A percentile compares a stretch with the other conserved stretches of the same genome.
Conservation (phyloP, 2,329 filamentous ascomycete species). For the Trichoderma koningii region DNA sequence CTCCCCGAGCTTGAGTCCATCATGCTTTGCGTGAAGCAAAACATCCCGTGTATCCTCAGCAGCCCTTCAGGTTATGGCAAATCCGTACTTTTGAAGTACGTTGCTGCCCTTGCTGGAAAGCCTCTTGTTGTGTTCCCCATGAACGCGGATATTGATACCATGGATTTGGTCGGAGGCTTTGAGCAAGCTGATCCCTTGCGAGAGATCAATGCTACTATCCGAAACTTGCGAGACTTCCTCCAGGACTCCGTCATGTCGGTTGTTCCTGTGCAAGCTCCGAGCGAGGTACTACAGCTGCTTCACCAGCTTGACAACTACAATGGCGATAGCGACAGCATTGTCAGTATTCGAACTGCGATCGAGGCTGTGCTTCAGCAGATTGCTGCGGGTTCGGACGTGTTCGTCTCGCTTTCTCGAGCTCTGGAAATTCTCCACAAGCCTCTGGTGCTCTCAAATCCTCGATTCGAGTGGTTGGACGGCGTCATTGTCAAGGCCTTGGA, state of each 20-base stretch:
- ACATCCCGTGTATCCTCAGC: slow-evolving; percentile 85
- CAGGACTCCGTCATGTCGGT: slow-evolving; percentile 52
- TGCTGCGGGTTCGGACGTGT: slow-evolving; percentile 50
- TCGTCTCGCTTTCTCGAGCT: slow-evolving; percentile 50
- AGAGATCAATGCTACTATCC: slow-evolving; percentile 61
- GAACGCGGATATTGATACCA: slow-evolving; percentile 93
- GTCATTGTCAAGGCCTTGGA: slow-evolving; percentile 85
- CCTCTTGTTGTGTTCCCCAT: slow-evolving; percentile 80
- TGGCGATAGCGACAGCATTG: slow-evolving; percentile 44
- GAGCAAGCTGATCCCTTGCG: slow-evolving; percentile 87
- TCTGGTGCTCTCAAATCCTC: slow-evolving; percentile 66
- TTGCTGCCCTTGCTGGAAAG: slow-evolving; percentile 78
- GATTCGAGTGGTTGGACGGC: slow-evolving; percentile 96
- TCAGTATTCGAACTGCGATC: slow-evolving; percentile 44
- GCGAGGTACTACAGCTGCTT: slow-evolving; percentile 53
- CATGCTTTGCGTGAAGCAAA: slow-evolving; percentile 81
- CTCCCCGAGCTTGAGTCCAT: slow-evolving; percentile 80
- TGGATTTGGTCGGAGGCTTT: slow-evolving; percentile 95
- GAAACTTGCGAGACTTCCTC: slow-evolving; percentile 53
- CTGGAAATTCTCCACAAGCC: slow-evolving; percentile 55
- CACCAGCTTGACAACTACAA: slow-evolving; percentile 50
- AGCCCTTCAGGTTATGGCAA: slow-evolving; percentile 87
- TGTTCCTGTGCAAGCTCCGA: slow-evolving; percentile 51
- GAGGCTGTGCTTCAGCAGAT: slow-evolving; percentile 46
- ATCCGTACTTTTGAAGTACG: slow-evolving; percentile 73